Base-by-base conservation (phyloP, 495 filamentous ascomycete species). In the Aspergillus haitiensis region DNA sequence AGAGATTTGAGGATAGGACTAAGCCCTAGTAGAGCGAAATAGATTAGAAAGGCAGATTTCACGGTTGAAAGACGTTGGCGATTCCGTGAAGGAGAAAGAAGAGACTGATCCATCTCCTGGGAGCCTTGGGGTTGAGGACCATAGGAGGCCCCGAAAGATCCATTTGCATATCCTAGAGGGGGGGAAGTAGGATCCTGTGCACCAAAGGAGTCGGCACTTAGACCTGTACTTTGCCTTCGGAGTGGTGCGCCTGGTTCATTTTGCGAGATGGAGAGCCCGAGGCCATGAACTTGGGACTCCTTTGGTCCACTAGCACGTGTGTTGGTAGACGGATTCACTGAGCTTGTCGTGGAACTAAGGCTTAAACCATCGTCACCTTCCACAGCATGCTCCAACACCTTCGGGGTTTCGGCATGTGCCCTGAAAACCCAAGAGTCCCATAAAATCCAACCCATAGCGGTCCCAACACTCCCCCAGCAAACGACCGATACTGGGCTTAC, bases 1-100 rank as follows among this genome's bases (percentile, higher is more conserved):
- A 98, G 82, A 5, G 92, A 96, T 72, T 96, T 96, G 37, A 98
- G 80, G 62, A 98, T 98, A 0, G 94, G 94, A 31, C 89, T 93
- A 4, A 98, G 82, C 5, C 93, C 94, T 13, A 97, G 82, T 32
- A 98, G 80, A 5, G 91, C 87, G 65, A 87, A 94, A 76, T 95
- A 97, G 62, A 98, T 98, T 36, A 98, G 81, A 32, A 95, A 76
- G 1, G 94, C 93, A 1, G 94, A 98, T 71, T 98, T 98, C 44
- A 88, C 81, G 0, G 88, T 91, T 1, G 82, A 78, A 3, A 93
- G 72, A 1, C 90, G 84, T 53, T 88, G 84, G 47, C 85, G 84
- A 55, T 83, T 88, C 21, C 85, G 81, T 1, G 81, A 79, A 0
- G 86, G 86, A 18, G 88, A 72, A 13, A 74, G 56, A 1, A 66